phyloP scores from a whole-genome alignment of 805 yeast genomes.

The Saturnispora mendoncae region DNA sequence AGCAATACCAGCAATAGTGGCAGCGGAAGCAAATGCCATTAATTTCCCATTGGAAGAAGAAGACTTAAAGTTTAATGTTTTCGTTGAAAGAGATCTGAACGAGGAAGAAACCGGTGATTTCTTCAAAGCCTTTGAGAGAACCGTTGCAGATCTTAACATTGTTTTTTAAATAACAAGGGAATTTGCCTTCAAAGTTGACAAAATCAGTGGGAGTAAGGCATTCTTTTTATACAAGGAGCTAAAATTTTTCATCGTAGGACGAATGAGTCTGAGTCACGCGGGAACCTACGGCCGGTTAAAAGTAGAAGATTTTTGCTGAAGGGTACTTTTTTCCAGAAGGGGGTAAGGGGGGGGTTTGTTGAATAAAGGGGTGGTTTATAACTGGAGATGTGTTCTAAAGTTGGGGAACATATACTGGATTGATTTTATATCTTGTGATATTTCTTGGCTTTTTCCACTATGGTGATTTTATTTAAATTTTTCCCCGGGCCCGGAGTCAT shows the following conservation, averaged over 20 bases:
- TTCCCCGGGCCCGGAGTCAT: neutral
- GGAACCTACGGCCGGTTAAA: neutral
- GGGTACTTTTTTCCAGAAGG: neutral
- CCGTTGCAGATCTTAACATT: neutral
- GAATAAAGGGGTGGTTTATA: too few relatives aligned
- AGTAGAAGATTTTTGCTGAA: neutral
- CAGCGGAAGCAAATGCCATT: neutral
- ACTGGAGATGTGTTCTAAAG: too few relatives aligned
- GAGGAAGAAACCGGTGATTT: too few relatives aligned
- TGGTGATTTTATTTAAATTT: too few relatives aligned
- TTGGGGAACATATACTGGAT: too few relatives aligned
- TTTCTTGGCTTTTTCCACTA: too few relatives aligned
- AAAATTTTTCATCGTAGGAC: neutral
- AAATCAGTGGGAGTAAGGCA: neutral
- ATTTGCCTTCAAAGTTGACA: neutral
- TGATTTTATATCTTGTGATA: too few relatives aligned
- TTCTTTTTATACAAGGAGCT: neutral
- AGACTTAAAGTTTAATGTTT: neutral
- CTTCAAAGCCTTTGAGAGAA: too few relatives aligned
- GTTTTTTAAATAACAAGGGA: neutral
- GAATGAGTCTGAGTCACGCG: conserved; percentile 3
- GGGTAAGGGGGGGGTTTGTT: neutral
- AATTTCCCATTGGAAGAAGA: neutral
- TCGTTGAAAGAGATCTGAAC: too few relatives aligned
- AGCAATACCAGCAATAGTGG: neutral